Evolutionary conservation across 1,139 yeast species (phyloP).

Genomic region (Taphrina populina): DNA sequence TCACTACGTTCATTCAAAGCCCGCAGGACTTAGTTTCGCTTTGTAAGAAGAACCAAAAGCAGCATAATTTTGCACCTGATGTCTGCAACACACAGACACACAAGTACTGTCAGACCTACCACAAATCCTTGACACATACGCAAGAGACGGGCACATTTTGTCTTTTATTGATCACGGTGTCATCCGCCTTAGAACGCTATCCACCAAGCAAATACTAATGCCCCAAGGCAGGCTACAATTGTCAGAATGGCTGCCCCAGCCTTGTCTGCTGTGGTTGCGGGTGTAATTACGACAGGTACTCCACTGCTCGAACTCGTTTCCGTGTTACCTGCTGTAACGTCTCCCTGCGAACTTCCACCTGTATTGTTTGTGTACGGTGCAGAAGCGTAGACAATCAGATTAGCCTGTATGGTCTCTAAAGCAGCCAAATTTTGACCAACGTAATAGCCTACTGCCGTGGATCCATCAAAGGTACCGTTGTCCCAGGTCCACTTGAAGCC

Average conservation of each 20-base stretch:
- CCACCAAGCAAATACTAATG: slow-evolving; percentile 32
- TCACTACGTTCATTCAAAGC: too few relatives aligned
- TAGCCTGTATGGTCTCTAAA: slow-evolving; percentile 60
- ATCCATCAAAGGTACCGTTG: slow-evolving; percentile 48
- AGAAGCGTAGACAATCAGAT: slow-evolving; percentile 47
- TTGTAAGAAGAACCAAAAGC: too few relatives aligned
- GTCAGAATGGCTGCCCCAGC: slow-evolving; percentile 31
- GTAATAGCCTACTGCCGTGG: slow-evolving; percentile 47
- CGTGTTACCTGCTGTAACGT: slow-evolving; percentile 43
- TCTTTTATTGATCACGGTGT: too few relatives aligned
- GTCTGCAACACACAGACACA: too few relatives aligned
- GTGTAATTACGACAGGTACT: slow-evolving; percentile 17
- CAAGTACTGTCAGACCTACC: too few relatives aligned
- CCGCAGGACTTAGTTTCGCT: too few relatives aligned
- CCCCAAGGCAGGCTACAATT: slow-evolving; percentile 8
- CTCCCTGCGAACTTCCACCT: slow-evolving; percentile 53
- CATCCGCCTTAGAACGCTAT: slow-evolving; percentile 15
- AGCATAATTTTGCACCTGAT: too few relatives aligned
- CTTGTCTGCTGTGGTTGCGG: slow-evolving; percentile 32
- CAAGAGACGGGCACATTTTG: too few relatives aligned
- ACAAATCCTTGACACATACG: too few relatives aligned
- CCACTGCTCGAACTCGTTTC: slow-evolving; percentile 42
- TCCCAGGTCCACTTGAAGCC: slow-evolving; percentile 62
- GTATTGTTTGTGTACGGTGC: slow-evolving; percentile 50
- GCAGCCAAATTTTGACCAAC: slow-evolving; percentile 80